phyloP scores from a whole-genome alignment of 2,329 filamentous ascomycete genomes.

The Epichloe typhina region DNA sequence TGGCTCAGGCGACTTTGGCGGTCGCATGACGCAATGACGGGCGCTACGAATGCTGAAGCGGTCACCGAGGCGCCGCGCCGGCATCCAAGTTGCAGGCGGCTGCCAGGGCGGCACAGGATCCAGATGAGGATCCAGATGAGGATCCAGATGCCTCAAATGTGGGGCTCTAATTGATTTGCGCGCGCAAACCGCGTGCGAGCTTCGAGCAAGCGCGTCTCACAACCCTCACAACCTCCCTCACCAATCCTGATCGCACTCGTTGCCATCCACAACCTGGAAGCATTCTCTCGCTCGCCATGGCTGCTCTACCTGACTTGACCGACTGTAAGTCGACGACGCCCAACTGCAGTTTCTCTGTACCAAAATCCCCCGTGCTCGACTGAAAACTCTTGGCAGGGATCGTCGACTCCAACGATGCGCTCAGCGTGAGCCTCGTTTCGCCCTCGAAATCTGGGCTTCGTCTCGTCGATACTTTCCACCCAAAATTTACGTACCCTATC shows the following conservation, averaged over 20 bases:
- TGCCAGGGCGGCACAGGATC: background rate
- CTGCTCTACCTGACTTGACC: conserved; percentile 16
- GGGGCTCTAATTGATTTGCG: conserved; percentile 16
- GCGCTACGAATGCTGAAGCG: background rate
- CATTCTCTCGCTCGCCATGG: conserved; percentile 12
- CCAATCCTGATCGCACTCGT: background rate
- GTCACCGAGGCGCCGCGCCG: background rate
- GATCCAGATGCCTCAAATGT: conserved; percentile 8
- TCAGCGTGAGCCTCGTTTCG: conserved; percentile 46
- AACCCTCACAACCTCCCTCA: background rate
- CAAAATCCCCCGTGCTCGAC: background rate
- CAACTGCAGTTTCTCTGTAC: background rate
- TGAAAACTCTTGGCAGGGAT: conserved; percentile 32
- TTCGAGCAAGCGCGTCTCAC: conserved; percentile 5
- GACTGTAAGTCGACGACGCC: conserved; percentile 17
- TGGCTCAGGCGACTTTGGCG: background rate
- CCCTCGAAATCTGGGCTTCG: conserved; percentile 36
- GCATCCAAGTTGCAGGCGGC: background rate
- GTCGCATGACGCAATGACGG: conserved; percentile 8
- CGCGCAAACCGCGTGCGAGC: conserved; percentile 9
- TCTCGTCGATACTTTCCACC: conserved; percentile 59
- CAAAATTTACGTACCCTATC: conserved; percentile 79
- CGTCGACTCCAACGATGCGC: conserved; percentile 45
- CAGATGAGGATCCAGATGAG: too few relatives aligned
- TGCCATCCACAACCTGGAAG: background rate